Evolutionary conservation across 164 flowering plant genomes (phyloP), one percentile per base, ranked within the genome.

Genomic region (Protea cynaroides): DNA sequence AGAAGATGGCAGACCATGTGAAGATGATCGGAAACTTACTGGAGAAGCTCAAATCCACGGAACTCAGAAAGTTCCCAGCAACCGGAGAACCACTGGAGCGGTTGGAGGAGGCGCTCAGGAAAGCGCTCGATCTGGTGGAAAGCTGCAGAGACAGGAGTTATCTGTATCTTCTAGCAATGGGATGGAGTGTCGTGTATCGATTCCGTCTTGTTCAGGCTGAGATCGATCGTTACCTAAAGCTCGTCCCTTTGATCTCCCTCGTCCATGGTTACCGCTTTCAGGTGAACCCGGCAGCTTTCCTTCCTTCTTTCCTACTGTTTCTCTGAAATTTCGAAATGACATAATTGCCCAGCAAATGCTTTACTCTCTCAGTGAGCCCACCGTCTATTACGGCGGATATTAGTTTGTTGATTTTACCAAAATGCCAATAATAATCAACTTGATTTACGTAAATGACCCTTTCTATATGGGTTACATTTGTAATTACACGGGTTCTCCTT

Each of bases 81-180:
- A 74, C 74, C 8, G 43, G 61, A 43, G 86, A 80, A 73, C 80
- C 81, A 13, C 38, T 80, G 65, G 79, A 76, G 7, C 43, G 24
- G 25, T 62, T 82, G 6, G 82, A 76, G 43, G 83, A 78, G 21
- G 71, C 82, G 8, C 34, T 78, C 58, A 66, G 69, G 53, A 72
- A 51, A 24, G 72, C 83, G 0, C 61, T 59, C 1, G 68, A 29
- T 1, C 49, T 80, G 62, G 81, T 78, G 7, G 53, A 71, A 29
- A 76, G 81, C 24, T 78, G 86, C 70, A 24, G 63, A 17, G 79
- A 80, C 13, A 63, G 50, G 65, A 82, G 86, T 43, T 82, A 62
- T 37, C 75, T 82, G 17, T 82, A 80, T 64, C 52, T 82, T 56
- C 69, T 82, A 15, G 79, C 86, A 22, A 76, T 76, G 79, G 86